phyloP scores from a whole-genome alignment of 2,329 filamentous ascomycete genomes.

The Pestalotiopsis fici region DNA sequence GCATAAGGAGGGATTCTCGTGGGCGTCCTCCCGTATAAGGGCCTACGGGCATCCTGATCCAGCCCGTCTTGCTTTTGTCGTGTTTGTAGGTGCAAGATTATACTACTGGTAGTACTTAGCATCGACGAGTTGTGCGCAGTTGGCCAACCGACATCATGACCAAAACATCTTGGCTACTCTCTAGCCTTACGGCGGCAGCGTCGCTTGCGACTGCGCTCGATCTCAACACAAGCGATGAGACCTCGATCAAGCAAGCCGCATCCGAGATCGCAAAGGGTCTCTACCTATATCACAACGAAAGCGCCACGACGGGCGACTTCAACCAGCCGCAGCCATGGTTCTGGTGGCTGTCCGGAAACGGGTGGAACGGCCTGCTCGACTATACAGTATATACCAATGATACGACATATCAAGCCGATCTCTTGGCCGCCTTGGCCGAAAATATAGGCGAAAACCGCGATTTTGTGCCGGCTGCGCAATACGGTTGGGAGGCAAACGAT shows the following conservation, averaged over 20 bases:
- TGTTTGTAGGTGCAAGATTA: neutral
- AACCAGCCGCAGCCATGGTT: slow-evolving; percentile 33
- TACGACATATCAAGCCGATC: slow-evolving; percentile 22
- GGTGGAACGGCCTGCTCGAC: slow-evolving; percentile 28
- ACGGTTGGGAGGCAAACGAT: slow-evolving; percentile 40
- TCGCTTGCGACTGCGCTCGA: slow-evolving; percentile 6
- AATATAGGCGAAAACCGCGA: slow-evolving; percentile 25
- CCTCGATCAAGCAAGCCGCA: slow-evolving; percentile 26
- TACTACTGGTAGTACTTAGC: neutral
- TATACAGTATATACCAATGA: slow-evolving; percentile 25
- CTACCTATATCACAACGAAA: slow-evolving; percentile 28
- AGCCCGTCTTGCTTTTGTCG: neutral
- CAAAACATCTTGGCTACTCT: neutral
- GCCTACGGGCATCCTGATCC: neutral
- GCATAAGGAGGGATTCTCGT: neutral
- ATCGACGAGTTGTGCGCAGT: neutral
- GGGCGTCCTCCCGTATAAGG: neutral
- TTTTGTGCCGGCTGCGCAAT: slow-evolving; percentile 21
- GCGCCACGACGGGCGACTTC: slow-evolving; percentile 31
- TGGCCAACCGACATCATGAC: neutral
- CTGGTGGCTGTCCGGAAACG: slow-evolving; percentile 35
- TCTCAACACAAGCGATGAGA: slow-evolving; percentile 20
- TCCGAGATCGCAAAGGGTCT: slow-evolving; percentile 27
- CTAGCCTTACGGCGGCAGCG: neutral
- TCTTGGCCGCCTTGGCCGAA: slow-evolving; percentile 19